Conservation (phyloP, 495 filamentous ascomycete species). For the Pseudomonodictys pantanalensis region DNA sequence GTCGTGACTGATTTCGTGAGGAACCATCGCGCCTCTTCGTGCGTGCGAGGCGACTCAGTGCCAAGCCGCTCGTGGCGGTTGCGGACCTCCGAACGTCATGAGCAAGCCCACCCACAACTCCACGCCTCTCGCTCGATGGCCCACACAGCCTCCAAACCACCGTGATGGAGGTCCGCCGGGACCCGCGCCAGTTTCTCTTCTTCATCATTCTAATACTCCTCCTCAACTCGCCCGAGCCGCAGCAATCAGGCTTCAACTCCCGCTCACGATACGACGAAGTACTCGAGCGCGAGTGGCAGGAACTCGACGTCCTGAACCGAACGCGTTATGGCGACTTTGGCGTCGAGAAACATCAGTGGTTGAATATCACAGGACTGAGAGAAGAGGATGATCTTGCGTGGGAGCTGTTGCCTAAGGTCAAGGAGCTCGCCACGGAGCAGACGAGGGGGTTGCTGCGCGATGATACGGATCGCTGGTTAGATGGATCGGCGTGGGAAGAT, state of each 20-base stretch:
- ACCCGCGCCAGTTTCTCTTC: conserved; percentile 39
- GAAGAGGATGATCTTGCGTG: conserved; percentile 72
- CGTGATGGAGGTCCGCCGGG: conserved; percentile 33
- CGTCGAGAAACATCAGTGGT: conserved; percentile 53
- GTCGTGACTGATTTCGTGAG: too few species aligned
- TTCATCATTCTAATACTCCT: conserved; percentile 43
- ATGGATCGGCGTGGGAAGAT: conserved; percentile 35
- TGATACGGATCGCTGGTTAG: conserved; percentile 24
- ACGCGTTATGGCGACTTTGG: conserved; percentile 74
- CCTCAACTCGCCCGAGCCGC: conserved; percentile 39
- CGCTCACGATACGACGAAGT: conserved; percentile 31
- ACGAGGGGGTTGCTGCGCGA: conserved; percentile 45
- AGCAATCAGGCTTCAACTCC: conserved; percentile 44
- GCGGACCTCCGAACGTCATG: conserved; percentile 9
- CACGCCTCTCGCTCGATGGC: conserved; percentile 7
- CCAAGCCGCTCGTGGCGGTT: neutral
- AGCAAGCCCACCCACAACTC: neutral
- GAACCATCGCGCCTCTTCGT: too few species aligned
- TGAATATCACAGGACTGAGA: conserved; percentile 75
- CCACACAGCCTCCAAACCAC: conserved; percentile 6
- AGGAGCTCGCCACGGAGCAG: conserved; percentile 54
- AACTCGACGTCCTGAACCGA: conserved; percentile 64
- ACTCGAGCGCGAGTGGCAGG: conserved; percentile 49
- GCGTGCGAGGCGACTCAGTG: too few species aligned
- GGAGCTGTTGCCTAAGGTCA: conserved; percentile 57